Conservation (phyloP, 164 flowering plant species). For the Piper longum region DNA sequence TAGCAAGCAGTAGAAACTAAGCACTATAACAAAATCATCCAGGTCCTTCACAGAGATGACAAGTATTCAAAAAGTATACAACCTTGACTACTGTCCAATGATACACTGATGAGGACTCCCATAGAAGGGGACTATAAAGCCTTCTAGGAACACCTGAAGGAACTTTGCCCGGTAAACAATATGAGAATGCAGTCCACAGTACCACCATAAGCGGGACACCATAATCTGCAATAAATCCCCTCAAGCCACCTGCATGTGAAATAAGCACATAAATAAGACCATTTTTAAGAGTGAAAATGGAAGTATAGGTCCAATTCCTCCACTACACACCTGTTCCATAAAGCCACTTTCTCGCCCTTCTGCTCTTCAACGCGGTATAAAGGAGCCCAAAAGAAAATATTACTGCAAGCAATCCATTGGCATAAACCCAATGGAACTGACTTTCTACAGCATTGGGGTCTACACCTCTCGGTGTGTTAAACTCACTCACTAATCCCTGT, state of each 20-base stretch:
- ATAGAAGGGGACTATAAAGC: conserved; percentile 33
- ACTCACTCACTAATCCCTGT: conserved; percentile 44
- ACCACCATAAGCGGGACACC: conserved; percentile 43
- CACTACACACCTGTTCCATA: conserved; percentile 39
- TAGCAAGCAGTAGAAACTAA: not conserved
- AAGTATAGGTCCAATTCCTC: not conserved
- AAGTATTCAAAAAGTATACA: not conserved
- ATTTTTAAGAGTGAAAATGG: too few species aligned
- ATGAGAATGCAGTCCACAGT: conserved; percentile 42
- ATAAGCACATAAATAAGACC: not conserved
- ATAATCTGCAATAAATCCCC: conserved; percentile 45
- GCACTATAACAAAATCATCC: not conserved
- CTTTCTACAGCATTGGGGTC: conserved; percentile 11
- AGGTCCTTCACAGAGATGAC: not conserved
- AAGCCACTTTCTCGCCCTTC: conserved; percentile 48
- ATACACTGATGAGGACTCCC: conserved; percentile 27
- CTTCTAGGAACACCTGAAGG: conserved; percentile 44
- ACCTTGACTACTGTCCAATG: conserved; percentile 45
- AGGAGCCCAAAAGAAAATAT: conserved; percentile 41
- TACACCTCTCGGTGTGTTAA: conserved; percentile 18
- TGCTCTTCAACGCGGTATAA: conserved; percentile 39
- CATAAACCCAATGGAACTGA: conserved; percentile 36
- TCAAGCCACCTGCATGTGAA: conserved; percentile 20
- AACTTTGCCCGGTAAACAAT: conserved; percentile 25
- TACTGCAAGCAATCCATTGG: conserved; percentile 37